phyloP scores from a whole-genome alignment of 345 rosid species.

The Gynandropsis gynandra region DNA sequence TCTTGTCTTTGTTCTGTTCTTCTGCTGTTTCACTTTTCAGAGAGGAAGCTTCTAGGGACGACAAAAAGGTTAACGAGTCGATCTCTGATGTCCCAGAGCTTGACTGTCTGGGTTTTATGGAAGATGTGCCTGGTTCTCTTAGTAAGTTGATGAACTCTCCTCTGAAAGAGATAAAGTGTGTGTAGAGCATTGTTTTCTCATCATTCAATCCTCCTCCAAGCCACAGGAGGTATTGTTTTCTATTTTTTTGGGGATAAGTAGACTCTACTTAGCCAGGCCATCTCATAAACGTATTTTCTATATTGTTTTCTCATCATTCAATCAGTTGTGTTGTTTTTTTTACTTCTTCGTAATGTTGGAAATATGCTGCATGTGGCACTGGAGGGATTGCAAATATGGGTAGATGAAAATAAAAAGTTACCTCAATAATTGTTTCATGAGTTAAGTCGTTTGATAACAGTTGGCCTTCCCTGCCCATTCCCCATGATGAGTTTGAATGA shows the following conservation, averaged over 20 bases:
- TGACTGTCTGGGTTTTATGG: slow-evolving; percentile 95
- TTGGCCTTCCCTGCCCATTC: neutral
- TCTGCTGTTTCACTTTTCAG: too few species aligned
- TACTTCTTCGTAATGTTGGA: neutral
- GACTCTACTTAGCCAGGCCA: neutral
- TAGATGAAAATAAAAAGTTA: slow-evolving; percentile 1
- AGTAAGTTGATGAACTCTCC: slow-evolving; percentile 55
- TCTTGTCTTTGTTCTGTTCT: too few species aligned
- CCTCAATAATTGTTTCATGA: slow-evolving; percentile 11
- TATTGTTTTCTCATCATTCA: neutral
- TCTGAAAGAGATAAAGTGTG: slow-evolving; percentile 65
- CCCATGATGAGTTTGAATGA: neutral
- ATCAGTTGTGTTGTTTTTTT: neutral
- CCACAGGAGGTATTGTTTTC: slow-evolving; percentile 57
- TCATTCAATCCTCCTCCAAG: slow-evolving; percentile 98
- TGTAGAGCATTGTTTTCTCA: slow-evolving; percentile 84
- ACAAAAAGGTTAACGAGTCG: too few species aligned
- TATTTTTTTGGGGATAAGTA: neutral
- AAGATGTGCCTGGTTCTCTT: slow-evolving; percentile 73
- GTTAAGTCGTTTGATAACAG: neutral
- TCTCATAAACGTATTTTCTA: slow-evolving; percentile 18
- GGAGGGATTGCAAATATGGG: slow-evolving; percentile 1
- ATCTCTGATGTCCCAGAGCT: slow-evolving; percentile 70
- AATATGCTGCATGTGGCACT: neutral
- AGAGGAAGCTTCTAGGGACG: too few species aligned